Percentiles rank a stretch among this genome's conserved stretches.
Conservation (phyloP, 2,329 filamentous ascomycete species). For the Colletotrichum siamense region DNA sequence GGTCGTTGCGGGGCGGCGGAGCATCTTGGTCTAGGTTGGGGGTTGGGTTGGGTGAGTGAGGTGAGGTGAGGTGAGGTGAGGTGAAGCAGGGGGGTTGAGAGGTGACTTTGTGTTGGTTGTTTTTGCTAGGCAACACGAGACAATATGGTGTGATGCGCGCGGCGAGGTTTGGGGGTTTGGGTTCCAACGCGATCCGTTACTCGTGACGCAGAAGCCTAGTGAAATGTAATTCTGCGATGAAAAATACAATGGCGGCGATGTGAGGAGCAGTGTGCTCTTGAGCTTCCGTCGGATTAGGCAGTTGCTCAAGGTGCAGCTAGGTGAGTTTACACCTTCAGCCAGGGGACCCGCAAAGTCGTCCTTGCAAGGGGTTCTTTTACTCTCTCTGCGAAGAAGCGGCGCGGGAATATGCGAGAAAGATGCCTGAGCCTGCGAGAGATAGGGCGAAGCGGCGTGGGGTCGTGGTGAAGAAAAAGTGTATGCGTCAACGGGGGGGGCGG, state of each 20-base stretch:
- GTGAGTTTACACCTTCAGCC: not conserved
- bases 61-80: not conserved
- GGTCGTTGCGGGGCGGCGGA: constrained; percentile 71
- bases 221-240: not conserved
- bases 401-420: not conserved
- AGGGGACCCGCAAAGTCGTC: not conserved
- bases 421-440: not conserved
- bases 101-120: not conserved
- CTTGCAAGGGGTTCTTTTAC: not conserved
- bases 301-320: not conserved
- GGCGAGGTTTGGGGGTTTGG: not conserved
- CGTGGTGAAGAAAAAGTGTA: not conserved
- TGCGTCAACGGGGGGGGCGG: not conserved
- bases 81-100: not conserved
- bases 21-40: constrained; percentile 48
- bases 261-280: not conserved
- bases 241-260: not conserved
- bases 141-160: not conserved
- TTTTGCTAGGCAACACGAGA: not conserved
- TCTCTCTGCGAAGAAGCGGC: not conserved
- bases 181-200: not conserved
- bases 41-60: not conserved
- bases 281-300: not conserved
- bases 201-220: not conserved
- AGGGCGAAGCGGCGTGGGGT: not conserved